Percentiles rank a stretch among this genome's conserved stretches.
phyloP scores from a whole-genome alignment of 345 rosid species.

The Turnera subulata region DNA sequence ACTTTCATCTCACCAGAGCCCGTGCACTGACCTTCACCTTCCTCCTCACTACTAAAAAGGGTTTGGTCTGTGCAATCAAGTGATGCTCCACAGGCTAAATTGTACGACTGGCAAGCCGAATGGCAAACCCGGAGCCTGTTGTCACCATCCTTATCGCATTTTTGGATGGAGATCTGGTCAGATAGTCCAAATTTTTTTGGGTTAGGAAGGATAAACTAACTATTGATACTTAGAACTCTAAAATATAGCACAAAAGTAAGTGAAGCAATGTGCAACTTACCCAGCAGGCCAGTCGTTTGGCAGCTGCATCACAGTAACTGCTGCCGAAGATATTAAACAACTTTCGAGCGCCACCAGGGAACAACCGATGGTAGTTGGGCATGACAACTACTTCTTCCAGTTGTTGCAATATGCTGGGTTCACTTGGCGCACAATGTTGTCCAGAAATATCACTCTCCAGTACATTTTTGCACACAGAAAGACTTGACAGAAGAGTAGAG shows the following conservation, averaged over 20 bases:
- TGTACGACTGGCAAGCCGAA: conserved; percentile 91
- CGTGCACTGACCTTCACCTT: conserved; percentile 78
- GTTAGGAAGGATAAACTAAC: neutral
- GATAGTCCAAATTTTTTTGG: neutral
- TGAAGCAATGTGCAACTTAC: conserved; percentile 30
- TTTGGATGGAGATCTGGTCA: conserved; percentile 92
- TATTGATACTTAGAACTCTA: too few relatives aligned
- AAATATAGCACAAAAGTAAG: neutral
- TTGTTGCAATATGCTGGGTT: conserved; percentile 84
- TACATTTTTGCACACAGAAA: conserved; percentile 81
- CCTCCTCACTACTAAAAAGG: conserved; percentile 80
- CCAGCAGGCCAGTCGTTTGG: conserved; percentile 96
- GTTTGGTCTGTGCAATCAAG: conserved; percentile 96
- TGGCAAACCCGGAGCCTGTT: conserved; percentile 90
- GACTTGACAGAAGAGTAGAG: conserved; percentile 73
- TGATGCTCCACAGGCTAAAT: conserved; percentile 91
- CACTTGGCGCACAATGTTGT: conserved; percentile 95
- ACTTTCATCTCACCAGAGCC: conserved; percentile 59
- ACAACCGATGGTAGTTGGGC: conserved; percentile 89
- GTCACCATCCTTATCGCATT: conserved; percentile 89
- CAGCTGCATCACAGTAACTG: conserved; percentile 82
- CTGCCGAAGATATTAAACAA: conserved; percentile 69
- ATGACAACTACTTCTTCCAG: conserved; percentile 96
- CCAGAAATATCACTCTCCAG: conserved; percentile 69
- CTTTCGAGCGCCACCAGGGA: conserved; percentile 85